These are phyloP conservation scores for Ogataea zsoltii DNA, from an alignment of 805 yeast species.

Conservation along the genomic window DNA sequence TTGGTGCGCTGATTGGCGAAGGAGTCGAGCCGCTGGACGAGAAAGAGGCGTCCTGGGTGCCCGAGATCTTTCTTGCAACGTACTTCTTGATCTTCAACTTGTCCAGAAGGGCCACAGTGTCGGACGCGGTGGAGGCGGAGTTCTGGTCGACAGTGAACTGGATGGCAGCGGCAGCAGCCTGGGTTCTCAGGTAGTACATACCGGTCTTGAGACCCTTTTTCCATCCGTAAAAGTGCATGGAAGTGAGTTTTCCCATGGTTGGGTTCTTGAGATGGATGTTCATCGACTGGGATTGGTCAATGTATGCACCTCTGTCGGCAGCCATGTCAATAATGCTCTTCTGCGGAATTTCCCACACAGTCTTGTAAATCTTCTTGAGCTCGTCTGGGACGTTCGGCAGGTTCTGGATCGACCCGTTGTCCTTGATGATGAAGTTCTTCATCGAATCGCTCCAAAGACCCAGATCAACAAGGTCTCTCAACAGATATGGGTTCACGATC, in stretches of 20 bases:
- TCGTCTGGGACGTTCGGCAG: conserved; percentile 56
- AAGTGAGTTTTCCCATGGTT: conserved; percentile 95
- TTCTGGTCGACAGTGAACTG: conserved; percentile 80
- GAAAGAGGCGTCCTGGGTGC: conserved; percentile 32
- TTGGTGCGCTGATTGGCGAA: conserved; percentile 44
- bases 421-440: conserved; percentile 56
- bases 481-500: conserved; percentile 59
- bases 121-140: conserved; percentile 33
- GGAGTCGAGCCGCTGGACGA: conserved; percentile 40
- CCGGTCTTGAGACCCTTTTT: conserved; percentile 98
- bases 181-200: conserved; percentile 97
- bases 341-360: conserved; percentile 65
- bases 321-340: conserved; percentile 62
- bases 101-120: conserved; percentile 29
- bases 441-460: conserved; percentile 59
- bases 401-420: conserved; percentile 59
- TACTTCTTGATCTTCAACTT: conserved; percentile 37
- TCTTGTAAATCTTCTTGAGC: conserved; percentile 54
- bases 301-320: conserved; percentile 76
- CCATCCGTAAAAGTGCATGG: conserved; percentile 99
- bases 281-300: conserved; percentile 92
- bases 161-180: conserved; percentile 97
- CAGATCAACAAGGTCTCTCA: conserved; percentile 57
- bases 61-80: conserved; percentile 31
- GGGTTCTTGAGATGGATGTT: conserved; percentile 91